A percentile compares a stretch with the other conserved stretches of the same genome.
Conservation (phyloP, 345 rosid genomes). For the Brassica carinata region DNA sequence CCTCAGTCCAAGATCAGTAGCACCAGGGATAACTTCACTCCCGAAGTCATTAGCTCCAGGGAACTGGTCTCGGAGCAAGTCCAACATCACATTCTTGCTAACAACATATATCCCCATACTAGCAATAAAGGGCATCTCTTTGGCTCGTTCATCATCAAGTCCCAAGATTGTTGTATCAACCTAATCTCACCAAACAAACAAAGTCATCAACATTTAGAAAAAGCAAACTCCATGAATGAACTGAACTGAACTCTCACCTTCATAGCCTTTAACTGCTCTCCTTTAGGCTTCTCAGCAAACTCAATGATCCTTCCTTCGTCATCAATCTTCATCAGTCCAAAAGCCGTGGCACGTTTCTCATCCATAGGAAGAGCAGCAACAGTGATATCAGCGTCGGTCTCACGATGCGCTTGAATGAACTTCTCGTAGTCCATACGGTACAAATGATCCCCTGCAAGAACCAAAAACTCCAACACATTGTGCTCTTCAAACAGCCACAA, state of each 20-base stretch:
- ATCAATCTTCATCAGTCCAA: slow-evolving; percentile 95
- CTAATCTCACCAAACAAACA: slow-evolving; percentile 41
- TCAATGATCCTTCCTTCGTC: slow-evolving; percentile 94
- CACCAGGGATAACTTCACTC: slow-evolving; percentile 98
- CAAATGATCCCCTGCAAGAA: slow-evolving; percentile 98
- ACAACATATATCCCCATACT: slow-evolving; percentile 98
- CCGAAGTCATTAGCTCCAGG: slow-evolving; percentile 99
- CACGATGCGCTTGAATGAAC: slow-evolving; percentile 95
- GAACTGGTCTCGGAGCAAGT: slow-evolving; percentile 82
- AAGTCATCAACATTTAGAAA: neutral
- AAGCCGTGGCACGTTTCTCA: slow-evolving; percentile 87
- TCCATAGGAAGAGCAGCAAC: slow-evolving; percentile 99
- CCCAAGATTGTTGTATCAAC: slow-evolving; percentile 95
- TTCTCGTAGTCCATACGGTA: slow-evolving; percentile 97
- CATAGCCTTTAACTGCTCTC: slow-evolving; percentile 93
- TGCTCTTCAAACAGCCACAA: slow-evolving; percentile 98
- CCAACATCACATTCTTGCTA: slow-evolving; percentile 87
- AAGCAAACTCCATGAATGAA: neutral
- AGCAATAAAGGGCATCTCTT: slow-evolving; percentile 94
- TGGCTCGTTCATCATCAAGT: slow-evolving; percentile 87
- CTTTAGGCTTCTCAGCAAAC: slow-evolving; percentile 95
- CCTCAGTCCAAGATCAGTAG: slow-evolving; percentile 85
- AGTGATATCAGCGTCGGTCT: slow-evolving; percentile 95
- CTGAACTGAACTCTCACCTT: slow-evolving; percentile 42
- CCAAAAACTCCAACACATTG: slow-evolving; percentile 81